These are phyloP conservation scores for Haplographium delicatum DNA, from an alignment of 495 filamentous ascomycete species.

Conservation along the genomic window DNA sequence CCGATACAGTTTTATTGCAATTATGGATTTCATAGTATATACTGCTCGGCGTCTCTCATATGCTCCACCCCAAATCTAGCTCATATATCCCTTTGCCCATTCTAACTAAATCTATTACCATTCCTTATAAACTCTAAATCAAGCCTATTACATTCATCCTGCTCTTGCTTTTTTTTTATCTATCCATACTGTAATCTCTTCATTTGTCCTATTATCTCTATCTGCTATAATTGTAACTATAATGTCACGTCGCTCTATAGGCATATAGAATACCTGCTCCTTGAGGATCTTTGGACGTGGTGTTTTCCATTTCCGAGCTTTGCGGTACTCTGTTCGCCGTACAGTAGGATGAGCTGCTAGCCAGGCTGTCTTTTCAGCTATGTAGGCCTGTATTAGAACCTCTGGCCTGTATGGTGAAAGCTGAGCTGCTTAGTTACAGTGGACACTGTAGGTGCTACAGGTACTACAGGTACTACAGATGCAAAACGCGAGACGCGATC, in stretches of 20 bases:
- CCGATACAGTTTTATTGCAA: neutral
- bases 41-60: slow-evolving; percentile 14
- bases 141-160: neutral
- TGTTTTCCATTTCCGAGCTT: slow-evolving; percentile 2
- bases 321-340: slow-evolving; percentile 7
- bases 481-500: too few species aligned
- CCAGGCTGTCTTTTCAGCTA: slow-evolving; percentile 10
- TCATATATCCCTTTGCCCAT: slow-evolving; percentile 3
- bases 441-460: slow-evolving; percentile 2
- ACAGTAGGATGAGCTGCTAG: slow-evolving; percentile 1
- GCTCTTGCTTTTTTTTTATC: neutral
- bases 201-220: too few species aligned
- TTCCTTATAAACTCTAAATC: slow-evolving; percentile 8
- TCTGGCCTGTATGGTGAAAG: slow-evolving; percentile 8
- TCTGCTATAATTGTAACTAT: slow-evolving; percentile 1
- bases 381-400: slow-evolving; percentile 3
- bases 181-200: too few species aligned
- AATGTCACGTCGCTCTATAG: slow-evolving; percentile 4
- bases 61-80: slow-evolving; percentile 7
- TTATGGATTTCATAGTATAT: neutral
- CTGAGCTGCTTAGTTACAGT: slow-evolving; percentile 1
- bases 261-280: neutral
- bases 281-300: slow-evolving; percentile 4
- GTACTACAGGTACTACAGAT: too few species aligned
- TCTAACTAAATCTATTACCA: neutral